Base-by-base conservation (phyloP, 208 protist species). In the Crithidia brevicula region DNA sequence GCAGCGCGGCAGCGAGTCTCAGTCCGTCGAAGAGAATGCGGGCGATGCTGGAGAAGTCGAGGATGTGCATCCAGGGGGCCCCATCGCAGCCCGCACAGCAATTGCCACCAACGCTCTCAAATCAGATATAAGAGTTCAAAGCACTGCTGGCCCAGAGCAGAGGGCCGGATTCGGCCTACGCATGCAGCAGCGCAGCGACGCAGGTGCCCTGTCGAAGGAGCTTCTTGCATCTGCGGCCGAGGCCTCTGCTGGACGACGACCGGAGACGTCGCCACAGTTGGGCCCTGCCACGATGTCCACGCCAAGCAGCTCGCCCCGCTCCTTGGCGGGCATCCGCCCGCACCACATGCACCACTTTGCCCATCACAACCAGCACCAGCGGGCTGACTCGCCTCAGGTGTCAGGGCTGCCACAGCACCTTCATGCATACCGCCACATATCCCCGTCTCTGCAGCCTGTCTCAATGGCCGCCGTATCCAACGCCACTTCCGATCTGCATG, bases 381-480 rank as follows among this genome's bases (percentile, higher is more conserved):
- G 43, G 8, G 31, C 28, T 15, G 60, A 36, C 33, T 62, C 68
- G 40, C 57, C 59, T 25, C 60, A 54, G 13, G 51, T 34, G 34
- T 11, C 52, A 16, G 49, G 31, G 60, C 36, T 56, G 22, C 59
- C 30, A 34, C 68, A 67, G 25, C 68, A 67, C 68, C 46, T 47
- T 5, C 68, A 62, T 52, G 60, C 43, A 3, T 67, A 74, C 52
- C 68, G 63, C 51, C 31, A 64, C 68, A 49, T 20, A 30, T 66
- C 68, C 4, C 59, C 60, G 20, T 67, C 56, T 20, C 51, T 68
- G 42, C 59, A 67, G 33, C 60, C 60, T 0, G 38, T 42, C 6
- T 31, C 60, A 10, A 3, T 67, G 42, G 33, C 50, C 4, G 36
- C 31, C 22, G 10, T 43, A 1, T 59, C 51, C 30, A 62, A 52